Base-by-base conservation (phyloP, 139 green algal species). In the Chlorella sp. region DNA sequence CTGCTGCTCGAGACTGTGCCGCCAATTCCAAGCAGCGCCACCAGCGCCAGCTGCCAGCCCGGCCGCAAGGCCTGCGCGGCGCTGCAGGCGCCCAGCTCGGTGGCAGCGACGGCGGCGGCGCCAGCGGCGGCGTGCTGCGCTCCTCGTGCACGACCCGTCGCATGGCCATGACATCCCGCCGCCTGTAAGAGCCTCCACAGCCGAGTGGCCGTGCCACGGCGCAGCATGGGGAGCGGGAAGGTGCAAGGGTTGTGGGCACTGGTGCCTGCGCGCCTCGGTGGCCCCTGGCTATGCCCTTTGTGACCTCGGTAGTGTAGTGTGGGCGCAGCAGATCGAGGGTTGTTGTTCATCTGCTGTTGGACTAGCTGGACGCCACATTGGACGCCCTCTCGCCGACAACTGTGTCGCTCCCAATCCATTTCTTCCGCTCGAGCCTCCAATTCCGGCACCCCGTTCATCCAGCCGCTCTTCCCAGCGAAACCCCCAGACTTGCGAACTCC, bases 41-140 rank as follows among this genome's bases (percentile, higher is more conserved):
- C 83, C n/a, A 80, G 26, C 24, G 83, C 83, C 16, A 88, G 83
- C 83, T 88, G 83, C 83, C 83, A 88, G 83, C 83, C 69, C 22
- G 30, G 80, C 32, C 71, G 48, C 30, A 15, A n/a, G 11, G 40
- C n/a, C 28, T 12, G 42, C n/a, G 26, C 4, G n/a, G 24, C 18
- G 14, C 57, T 60, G 82, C 60, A 61, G 61, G 68, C 68, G 1
- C 9, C 22, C 68, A 34, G 68, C 26, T 32, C 26, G 21, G 9
- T 11, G 22, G 40, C 34, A 3, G 60, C 82, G 19, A 37, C 83
- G n/a, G 64, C 61, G 61, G 39, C 37, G 3, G 64, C 40, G 37
- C 39, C 48, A 40, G 40, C 78, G 40, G 40, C 78, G 40, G 40
- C 40, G 78, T 64, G 40, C 40, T 66, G 78, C 75, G 75, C 75